phyloP scores from a whole-genome alignment of 805 yeast genomes.

The Naumovozyma castellii region DNA sequence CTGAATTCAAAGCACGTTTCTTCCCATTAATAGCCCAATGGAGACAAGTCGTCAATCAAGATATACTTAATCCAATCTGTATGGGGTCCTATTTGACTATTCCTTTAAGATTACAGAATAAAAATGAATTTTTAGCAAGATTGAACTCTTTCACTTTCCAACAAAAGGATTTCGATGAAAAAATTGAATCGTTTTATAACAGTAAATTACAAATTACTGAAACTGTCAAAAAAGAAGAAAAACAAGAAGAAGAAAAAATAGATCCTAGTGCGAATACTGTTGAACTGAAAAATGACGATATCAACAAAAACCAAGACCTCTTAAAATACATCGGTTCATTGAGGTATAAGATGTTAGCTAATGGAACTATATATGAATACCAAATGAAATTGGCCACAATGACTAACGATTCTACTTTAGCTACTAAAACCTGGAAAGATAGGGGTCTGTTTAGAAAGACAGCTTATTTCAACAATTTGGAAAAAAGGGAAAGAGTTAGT shows the following conservation, averaged over 20 bases:
- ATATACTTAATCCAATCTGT: constrained; percentile 14
- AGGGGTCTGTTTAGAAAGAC: constrained; percentile 67
- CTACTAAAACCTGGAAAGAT: constrained; percentile 63
- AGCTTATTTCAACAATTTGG: constrained; percentile 39
- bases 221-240: background rate
- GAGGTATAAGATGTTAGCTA: constrained; percentile 32
- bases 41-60: constrained; percentile 14
- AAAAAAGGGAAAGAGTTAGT: constrained; percentile 34
- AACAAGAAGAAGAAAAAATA: background rate
- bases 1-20: constrained; percentile 13
- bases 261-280: background rate
- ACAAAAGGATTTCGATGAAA: constrained; percentile 15
- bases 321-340: constrained; percentile 14
- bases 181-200: constrained; percentile 1
- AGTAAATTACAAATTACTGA: background rate
- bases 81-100: constrained; percentile 22
- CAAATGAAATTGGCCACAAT: constrained; percentile 59
- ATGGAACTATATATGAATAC: constrained; percentile 45
- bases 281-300: too few relatives aligned
- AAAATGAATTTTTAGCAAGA: constrained; percentile 20
- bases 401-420: constrained; percentile 46
- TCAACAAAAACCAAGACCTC: background rate
- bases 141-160: constrained; percentile 21
- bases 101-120: constrained; percentile 19
- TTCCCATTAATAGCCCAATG: constrained; percentile 9